phyloP scores from a whole-genome alignment of 345 rosid genomes.

The Tarenaya hassleriana region DNA sequence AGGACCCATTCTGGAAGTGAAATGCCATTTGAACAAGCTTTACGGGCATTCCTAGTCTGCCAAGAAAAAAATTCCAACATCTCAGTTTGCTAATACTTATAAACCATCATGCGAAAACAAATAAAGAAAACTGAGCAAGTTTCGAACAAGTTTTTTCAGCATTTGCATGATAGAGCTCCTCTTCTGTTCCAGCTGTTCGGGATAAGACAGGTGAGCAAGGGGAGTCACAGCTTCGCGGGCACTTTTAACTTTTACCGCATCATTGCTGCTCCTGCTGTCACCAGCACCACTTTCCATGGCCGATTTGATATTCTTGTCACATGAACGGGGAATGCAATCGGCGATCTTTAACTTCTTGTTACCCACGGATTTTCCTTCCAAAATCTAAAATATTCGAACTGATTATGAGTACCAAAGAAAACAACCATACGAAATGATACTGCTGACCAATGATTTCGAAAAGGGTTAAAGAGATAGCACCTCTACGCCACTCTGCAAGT shows the following conservation, averaged over 20 bases:
- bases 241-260: constrained; percentile 37
- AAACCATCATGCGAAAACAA: neutral
- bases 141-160: constrained; percentile 77
- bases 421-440: constrained; percentile 1
- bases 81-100: constrained; percentile 21
- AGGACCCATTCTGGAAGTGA: constrained; percentile 86
- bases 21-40: constrained; percentile 81
- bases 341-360: constrained; percentile 66
- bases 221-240: constrained; percentile 88
- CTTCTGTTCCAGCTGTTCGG: constrained; percentile 61
- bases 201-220: constrained; percentile 64
- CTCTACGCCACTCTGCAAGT: constrained; percentile 51
- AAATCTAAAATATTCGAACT: constrained; percentile 38
- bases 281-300: constrained; percentile 29
- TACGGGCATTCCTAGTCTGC: constrained; percentile 89
- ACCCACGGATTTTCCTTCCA: constrained; percentile 60
- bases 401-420: neutral
- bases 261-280: constrained; percentile 33
- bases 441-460: neutral
- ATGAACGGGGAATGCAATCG: constrained; percentile 62
- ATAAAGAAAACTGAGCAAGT: constrained; percentile 7
- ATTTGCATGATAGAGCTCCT: constrained; percentile 55
- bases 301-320: constrained; percentile 47
- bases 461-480: constrained; percentile 23
- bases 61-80: constrained; percentile 18